Conservation (phyloP, 768 basidiomycete species). For the Lactarius hengduanensis region DNA sequence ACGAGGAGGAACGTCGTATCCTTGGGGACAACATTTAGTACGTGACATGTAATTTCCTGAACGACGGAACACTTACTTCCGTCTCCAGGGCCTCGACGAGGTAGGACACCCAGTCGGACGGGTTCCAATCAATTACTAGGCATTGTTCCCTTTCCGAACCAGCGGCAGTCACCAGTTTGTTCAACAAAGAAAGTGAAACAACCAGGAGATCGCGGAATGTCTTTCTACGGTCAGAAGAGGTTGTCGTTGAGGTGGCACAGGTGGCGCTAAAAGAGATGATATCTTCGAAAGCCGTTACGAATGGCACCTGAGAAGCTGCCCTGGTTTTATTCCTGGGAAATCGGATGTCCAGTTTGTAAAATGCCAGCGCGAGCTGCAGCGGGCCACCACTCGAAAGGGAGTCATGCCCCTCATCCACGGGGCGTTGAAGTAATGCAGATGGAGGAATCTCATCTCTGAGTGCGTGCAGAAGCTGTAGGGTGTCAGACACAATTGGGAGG, state of each 20-base stretch:
- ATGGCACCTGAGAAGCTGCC: conserved; percentile 44
- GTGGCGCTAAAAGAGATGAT: conserved; percentile 46
- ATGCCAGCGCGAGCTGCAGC: conserved; percentile 33
- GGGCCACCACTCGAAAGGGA: conserved; percentile 19
- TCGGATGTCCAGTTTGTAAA: conserved; percentile 50
- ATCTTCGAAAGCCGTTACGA: conserved; percentile 57
- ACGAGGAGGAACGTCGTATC: conserved; percentile 27
- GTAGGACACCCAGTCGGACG: conserved; percentile 57
- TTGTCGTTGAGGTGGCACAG: conserved; percentile 38
- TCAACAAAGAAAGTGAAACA: conserved; percentile 51
- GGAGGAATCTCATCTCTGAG: conserved; percentile 22
- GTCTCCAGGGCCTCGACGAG: conserved; percentile 55
- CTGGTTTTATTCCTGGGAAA: conserved; percentile 1
- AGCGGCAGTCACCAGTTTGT: conserved; percentile 48
- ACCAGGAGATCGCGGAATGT: conserved; percentile 51
- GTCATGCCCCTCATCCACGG: neutral
- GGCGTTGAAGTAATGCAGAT: conserved; percentile 13
- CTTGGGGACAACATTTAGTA: conserved; percentile 12
- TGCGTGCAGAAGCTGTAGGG: conserved; percentile 16
- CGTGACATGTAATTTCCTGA: neutral
- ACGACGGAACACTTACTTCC: conserved; percentile 44
- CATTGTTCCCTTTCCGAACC: conserved; percentile 36
- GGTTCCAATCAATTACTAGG: conserved; percentile 54
- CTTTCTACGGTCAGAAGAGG: conserved; percentile 34
- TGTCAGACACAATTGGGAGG: conserved; percentile 16